A percentile compares a stretch with the other conserved stretches of the same genome.
Conservation (phyloP, 129 eudicot species). For the Chrysanthemum lavandulifolium region DNA sequence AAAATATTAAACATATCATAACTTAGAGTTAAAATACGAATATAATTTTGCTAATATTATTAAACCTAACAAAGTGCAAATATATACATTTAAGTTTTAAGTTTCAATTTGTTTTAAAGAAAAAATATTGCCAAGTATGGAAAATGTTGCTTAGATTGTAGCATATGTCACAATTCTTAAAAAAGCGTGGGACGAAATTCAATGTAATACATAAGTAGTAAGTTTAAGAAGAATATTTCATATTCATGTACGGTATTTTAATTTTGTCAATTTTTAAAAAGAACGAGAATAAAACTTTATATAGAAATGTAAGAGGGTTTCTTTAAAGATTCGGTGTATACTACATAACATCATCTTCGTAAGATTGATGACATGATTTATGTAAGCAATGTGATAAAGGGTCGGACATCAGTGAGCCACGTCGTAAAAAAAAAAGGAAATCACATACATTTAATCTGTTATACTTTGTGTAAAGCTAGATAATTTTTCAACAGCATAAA, state of each 20-base stretch:
- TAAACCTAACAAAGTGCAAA: too few relatives aligned
- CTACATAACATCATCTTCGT: background rate
- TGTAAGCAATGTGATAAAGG: conserved; percentile 5
- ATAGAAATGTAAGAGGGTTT: background rate
- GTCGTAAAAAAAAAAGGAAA: background rate
- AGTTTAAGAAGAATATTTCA: too few relatives aligned
- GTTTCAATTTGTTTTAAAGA: too few relatives aligned
- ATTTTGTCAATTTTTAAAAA: background rate
- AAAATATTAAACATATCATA: too few relatives aligned
- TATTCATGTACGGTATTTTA: background rate
- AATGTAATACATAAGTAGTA: too few relatives aligned
- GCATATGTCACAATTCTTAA: too few relatives aligned
- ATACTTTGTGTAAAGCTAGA: conserved; percentile 15
- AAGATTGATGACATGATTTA: background rate
- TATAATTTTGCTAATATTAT: too few relatives aligned
- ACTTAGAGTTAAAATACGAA: too few relatives aligned
- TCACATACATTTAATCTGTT: background rate
- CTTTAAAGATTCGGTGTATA: background rate
- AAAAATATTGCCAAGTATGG: too few relatives aligned
- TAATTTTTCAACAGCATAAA: background rate
- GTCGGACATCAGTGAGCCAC: background rate
- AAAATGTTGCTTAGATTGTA: too few relatives aligned
- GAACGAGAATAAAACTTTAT: background rate
- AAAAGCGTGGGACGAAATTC: too few relatives aligned
- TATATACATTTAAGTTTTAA: too few relatives aligned